These are phyloP conservation scores for Inga laurina DNA, from an alignment of 306 rosid genomes.

Conservation along the genomic window DNA sequence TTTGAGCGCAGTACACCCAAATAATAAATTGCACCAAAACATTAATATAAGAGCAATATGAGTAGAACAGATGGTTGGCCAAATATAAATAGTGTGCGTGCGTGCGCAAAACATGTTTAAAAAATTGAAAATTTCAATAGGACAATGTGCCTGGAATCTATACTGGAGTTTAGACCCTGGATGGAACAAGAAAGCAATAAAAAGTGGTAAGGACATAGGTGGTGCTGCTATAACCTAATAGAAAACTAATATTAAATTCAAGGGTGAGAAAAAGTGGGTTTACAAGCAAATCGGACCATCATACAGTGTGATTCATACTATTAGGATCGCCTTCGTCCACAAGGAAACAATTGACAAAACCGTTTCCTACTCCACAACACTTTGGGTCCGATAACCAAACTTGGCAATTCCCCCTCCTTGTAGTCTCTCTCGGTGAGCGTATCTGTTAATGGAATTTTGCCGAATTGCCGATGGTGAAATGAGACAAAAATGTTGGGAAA, in stretches of 20 bases:
- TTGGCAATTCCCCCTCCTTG: not conserved
- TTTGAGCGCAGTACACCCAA: not conserved
- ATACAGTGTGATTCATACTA: not conserved
- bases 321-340: constrained; percentile 6
- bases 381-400: not conserved
- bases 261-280: not conserved
- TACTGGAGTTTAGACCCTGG: not conserved
- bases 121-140: not conserved
- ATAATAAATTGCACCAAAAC: not conserved
- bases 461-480: not conserved
- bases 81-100: not conserved
- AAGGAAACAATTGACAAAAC: not conserved
- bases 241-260: not conserved
- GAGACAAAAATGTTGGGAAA: too few species aligned
- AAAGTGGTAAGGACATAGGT: not conserved
- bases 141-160: not conserved
- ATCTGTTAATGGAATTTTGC: not conserved
- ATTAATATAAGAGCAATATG: not conserved
- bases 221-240: not conserved
- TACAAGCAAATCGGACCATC: not conserved
- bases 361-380: not conserved
- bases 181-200: not conserved
- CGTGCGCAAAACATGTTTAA: not conserved
- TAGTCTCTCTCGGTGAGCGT: not conserved
- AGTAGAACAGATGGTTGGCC: not conserved